Conservation (phyloP, 805 yeast genomes). For the Tetrapisispora phaffii region DNA sequence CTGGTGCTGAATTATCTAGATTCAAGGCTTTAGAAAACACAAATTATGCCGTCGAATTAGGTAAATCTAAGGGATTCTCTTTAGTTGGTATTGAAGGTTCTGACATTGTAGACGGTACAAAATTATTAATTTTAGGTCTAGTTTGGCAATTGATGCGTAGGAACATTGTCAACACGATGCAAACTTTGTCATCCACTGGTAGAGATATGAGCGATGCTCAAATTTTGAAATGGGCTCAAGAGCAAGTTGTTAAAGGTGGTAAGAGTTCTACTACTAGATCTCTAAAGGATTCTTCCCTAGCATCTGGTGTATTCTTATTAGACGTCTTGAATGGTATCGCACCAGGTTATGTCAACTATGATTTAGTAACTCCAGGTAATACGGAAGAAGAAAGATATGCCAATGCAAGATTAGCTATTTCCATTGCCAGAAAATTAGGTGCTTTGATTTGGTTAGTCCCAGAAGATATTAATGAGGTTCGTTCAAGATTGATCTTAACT, state of each 20-base stretch:
- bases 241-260: conserved; percentile 77
- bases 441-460: conserved; percentile 99
- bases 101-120: conserved; percentile 90
- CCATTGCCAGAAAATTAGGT: conserved; percentile 95
- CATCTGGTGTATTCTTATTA: conserved; percentile 72
- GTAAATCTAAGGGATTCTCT: conserved; percentile 85
- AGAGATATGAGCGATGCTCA: conserved; percentile 73
- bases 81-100: conserved; percentile 97
- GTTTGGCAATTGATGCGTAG: conserved; percentile 99
- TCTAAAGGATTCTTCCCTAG: conserved; percentile 69
- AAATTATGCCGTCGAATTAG: conserved; percentile 96
- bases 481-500: conserved; percentile 85
- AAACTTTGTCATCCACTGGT: conserved; percentile 61
- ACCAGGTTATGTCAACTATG: conserved; percentile 97
- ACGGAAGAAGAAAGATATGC: conserved; percentile 84
- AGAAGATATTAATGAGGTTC: conserved; percentile 95
- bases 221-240: conserved; percentile 89
- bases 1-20: conserved; percentile 68
- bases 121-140: conserved; percentile 77
- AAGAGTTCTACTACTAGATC: conserved; percentile 64
- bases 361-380: conserved; percentile 68
- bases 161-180: conserved; percentile 78
- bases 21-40: conserved; percentile 95
- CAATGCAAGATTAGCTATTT: conserved; percentile 92
- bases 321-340: conserved; percentile 88